phyloP scores from a whole-genome alignment of 352 stramenopile genomes.

The Pythium rhizo-oryzae region DNA sequence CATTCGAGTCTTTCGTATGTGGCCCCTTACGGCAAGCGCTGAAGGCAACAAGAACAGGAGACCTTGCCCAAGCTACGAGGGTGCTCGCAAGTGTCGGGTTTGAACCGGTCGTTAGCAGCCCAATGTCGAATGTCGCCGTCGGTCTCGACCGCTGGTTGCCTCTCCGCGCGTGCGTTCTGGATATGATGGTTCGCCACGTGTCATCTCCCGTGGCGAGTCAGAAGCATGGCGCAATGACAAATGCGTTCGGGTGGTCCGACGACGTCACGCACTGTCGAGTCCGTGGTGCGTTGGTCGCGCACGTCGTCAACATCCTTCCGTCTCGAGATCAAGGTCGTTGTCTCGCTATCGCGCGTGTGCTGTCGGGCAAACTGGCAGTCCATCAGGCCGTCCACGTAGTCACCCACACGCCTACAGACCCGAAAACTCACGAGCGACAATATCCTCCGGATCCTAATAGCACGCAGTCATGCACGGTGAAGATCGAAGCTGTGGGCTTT shows the following conservation, averaged over 20 bases:
- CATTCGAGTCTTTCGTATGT: not conserved
- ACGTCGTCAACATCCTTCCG: not conserved
- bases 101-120: not conserved
- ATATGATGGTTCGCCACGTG: not conserved
- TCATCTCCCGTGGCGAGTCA: not conserved
- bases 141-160: not conserved
- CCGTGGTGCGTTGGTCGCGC: not conserved
- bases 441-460: not conserved
- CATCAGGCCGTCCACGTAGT: not conserved
- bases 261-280: not conserved
- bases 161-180: not conserved
- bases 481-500: not conserved
- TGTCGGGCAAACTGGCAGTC: conserved; percentile 1
- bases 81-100: not conserved
- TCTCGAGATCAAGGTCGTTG: not conserved
- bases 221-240: not conserved
- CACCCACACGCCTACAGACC: not conserved
- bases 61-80: not conserved
- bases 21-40: not conserved
- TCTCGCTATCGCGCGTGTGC: conserved; percentile 2
- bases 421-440: not conserved
- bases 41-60: not conserved
- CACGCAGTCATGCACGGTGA: too few relatives aligned
- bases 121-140: not conserved
- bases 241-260: not conserved